A percentile compares a stretch with the other conserved stretches of the same genome.
Conservation (phyloP, 768 basidiomycete genomes). For the Pleurotus platypus region DNA sequence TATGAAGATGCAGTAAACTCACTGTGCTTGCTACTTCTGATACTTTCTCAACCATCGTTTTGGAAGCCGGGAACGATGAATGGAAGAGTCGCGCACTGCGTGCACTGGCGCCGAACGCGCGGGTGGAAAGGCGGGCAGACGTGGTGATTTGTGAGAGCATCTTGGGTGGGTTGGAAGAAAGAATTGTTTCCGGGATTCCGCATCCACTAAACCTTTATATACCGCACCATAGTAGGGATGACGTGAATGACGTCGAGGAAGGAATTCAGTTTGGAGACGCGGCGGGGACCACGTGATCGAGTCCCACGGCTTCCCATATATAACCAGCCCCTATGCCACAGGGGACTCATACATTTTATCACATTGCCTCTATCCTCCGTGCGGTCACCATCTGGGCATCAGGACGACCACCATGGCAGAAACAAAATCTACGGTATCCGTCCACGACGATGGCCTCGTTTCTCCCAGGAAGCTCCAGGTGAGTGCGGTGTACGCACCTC, state of each 20-base stretch:
- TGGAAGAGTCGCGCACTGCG: conserved; percentile 27
- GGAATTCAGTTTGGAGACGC: neutral
- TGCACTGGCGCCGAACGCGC: too few relatives aligned
- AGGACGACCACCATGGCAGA: neutral
- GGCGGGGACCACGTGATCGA: neutral
- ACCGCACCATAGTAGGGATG: neutral
- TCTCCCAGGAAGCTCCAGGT: neutral
- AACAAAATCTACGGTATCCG: neutral
- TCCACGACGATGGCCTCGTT: neutral
- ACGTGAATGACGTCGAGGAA: neutral
- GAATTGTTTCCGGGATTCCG: neutral
- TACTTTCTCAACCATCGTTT: conserved; percentile 42
- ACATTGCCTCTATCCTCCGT: neutral
- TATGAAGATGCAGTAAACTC: neutral
- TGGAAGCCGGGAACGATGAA: conserved; percentile 27
- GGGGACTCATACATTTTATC: neutral
- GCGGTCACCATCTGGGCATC: neutral
- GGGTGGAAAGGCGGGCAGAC: neutral
- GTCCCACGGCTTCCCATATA: neutral
- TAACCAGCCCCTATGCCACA: too few relatives aligned
- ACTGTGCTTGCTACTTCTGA: conserved; percentile 42
- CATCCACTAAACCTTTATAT: neutral
- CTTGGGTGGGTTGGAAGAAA: neutral
- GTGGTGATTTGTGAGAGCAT: conserved; percentile 6
- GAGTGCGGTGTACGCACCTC: too few relatives aligned